These are phyloP conservation scores for Amanita molliuscula DNA, from an alignment of 768 basidiomycete genomes.

Conservation along the genomic window DNA sequence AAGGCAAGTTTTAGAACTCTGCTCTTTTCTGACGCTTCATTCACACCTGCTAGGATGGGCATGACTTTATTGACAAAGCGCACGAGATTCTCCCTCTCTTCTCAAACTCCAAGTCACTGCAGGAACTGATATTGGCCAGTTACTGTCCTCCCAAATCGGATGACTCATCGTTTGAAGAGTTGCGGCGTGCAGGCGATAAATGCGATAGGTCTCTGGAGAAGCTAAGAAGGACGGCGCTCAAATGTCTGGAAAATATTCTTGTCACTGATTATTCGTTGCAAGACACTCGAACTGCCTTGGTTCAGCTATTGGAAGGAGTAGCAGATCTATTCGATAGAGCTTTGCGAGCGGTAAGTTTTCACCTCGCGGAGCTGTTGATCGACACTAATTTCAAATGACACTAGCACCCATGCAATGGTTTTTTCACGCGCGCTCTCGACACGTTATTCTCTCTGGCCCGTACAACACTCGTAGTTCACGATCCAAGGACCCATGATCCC, in stretches of 20 bases:
- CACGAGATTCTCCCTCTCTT: not conserved
- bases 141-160: not conserved
- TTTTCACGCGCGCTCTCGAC: slow-evolving; percentile 35
- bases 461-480: slow-evolving; percentile 23
- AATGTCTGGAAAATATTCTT: slow-evolving; percentile 28
- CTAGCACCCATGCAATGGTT: slow-evolving; percentile 7
- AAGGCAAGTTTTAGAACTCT: not conserved
- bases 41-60: not conserved
- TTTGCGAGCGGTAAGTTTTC: slow-evolving; percentile 18
- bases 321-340: slow-evolving; percentile 19
- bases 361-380: not conserved
- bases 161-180: slow-evolving; percentile 19
- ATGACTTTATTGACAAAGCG: not conserved
- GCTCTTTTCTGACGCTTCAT: not conserved
- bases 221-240: slow-evolving; percentile 39
- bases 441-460: slow-evolving; percentile 46
- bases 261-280: not conserved
- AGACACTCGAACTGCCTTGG: slow-evolving; percentile 7
- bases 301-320: slow-evolving; percentile 25
- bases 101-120: slow-evolving; percentile 2
- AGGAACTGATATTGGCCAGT: slow-evolving; percentile 1
- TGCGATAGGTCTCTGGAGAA: slow-evolving; percentile 53
- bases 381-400: slow-evolving; percentile 4
- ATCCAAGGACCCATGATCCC: slow-evolving; percentile 34
- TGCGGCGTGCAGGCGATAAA: slow-evolving; percentile 34